Evolutionary conservation across 768 basidiomycete genomes (phyloP).

Genomic region (Kondoa subrosea): DNA sequence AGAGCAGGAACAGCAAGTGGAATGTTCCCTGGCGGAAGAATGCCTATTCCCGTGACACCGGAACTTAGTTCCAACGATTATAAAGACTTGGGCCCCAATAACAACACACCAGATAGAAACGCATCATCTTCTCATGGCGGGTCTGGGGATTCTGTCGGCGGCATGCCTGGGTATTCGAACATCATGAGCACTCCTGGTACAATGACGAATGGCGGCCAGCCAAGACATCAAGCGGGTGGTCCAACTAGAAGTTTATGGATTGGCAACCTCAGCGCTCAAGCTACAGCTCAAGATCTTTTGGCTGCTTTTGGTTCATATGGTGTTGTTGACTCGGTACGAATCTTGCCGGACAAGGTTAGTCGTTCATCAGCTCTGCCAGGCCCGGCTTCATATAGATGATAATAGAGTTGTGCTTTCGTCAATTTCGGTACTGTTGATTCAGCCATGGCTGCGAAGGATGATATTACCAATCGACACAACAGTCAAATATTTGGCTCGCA

Average conservation of each 20-base stretch:
- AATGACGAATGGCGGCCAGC: slow-evolving; percentile 32
- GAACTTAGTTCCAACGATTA: background rate
- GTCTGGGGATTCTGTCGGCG: background rate
- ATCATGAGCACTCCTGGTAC: slow-evolving; percentile 3
- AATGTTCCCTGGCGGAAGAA: background rate
- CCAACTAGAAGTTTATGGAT: slow-evolving; percentile 97
- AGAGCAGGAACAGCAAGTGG: background rate
- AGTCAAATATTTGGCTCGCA: slow-evolving; percentile 77
- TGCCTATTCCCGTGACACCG: background rate
- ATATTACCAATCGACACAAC: slow-evolving; percentile 84
- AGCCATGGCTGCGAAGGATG: slow-evolving; percentile 80
- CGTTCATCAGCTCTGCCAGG: background rate
- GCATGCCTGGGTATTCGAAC: background rate
- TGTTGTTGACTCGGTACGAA: slow-evolving; percentile 81
- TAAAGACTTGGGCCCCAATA: background rate
- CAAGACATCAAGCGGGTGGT: background rate
- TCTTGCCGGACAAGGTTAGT: slow-evolving; percentile 87
- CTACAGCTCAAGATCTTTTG: slow-evolving; percentile 83
- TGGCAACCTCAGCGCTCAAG: slow-evolving; percentile 75
- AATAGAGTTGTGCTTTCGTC: slow-evolving; percentile 92
- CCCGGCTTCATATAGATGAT: background rate
- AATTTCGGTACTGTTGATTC: slow-evolving; percentile 36
- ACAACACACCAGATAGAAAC: no score
- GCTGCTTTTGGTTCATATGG: slow-evolving; percentile 93
- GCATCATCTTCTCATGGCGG: background rate